These are phyloP conservation scores for cucumber (Cucumis sativus) DNA, from an alignment of 306 rosid species.

Conservation along the genomic window Cucumber_9930_V3 NC_026656.2:5665501-5666000, in stretches of 20 bases:
- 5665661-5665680: slow-evolving; percentile 41
- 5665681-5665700: too few species aligned
- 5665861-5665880: background rate
- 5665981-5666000: slow-evolving; percentile 31
- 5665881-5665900: slow-evolving; percentile 11
- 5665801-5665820: background rate
- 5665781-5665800: background rate
- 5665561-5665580: slow-evolving; percentile 60
- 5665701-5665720: background rate
- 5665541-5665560: background rate
- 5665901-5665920: slow-evolving; percentile 17
- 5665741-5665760: background rate
- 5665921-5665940: slow-evolving; percentile 33
- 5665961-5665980: slow-evolving; percentile 12
- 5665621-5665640: slow-evolving; percentile 68
- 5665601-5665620: slow-evolving; percentile 81
- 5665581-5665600: slow-evolving; percentile 70
- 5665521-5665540: background rate
- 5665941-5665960: slow-evolving; percentile 23
- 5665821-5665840: background rate
- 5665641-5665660: slow-evolving; percentile 83
- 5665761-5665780: background rate
- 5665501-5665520: background rate
- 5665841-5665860: background rate
- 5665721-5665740: background rate